phyloP scores from a whole-genome alignment of 192 early-diverging fungal species.

The Pilaira anomala region DNA sequence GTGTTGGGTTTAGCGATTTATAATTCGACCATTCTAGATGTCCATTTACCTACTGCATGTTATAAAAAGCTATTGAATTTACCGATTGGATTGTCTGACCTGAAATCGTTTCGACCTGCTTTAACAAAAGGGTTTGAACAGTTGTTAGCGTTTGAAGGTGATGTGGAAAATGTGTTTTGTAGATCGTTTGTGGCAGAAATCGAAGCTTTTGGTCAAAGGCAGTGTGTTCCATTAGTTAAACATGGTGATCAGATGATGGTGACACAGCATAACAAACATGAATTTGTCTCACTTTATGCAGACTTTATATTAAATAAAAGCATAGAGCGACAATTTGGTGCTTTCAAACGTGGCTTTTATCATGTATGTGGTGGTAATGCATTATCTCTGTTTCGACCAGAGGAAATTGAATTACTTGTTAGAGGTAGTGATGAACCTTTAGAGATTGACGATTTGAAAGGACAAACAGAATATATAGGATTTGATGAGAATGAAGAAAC shows the following conservation, averaged over 20 bases:
- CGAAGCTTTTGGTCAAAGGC: conserved; percentile 66
- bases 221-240: conserved; percentile 61
- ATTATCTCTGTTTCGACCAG: conserved; percentile 80
- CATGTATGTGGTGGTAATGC: conserved; percentile 87
- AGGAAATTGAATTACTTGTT: conserved; percentile 90
- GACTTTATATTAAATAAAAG: conserved; percentile 79
- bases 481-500: conserved; percentile 54
- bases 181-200: conserved; percentile 76
- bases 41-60: conserved; percentile 73
- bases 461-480: conserved; percentile 58
- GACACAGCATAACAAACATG: conserved; percentile 60
- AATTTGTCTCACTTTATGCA: conserved; percentile 82
- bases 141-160: conserved; percentile 75
- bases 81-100: conserved; percentile 73
- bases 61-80: conserved; percentile 89
- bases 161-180: conserved; percentile 84
- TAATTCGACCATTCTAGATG: conserved; percentile 89
- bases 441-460: conserved; percentile 51
- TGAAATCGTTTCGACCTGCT: conserved; percentile 68
- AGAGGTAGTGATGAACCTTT: conserved; percentile 75
- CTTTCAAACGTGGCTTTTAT: conserved; percentile 86
- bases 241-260: conserved; percentile 59
- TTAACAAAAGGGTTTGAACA: conserved; percentile 80
- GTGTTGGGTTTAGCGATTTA: conserved; percentile 92
- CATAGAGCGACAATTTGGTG: conserved; percentile 72